Percentiles rank a stretch among this genome's conserved stretches.
phyloP scores from a whole-genome alignment of 1,139 yeast genomes.

The Candida sp. region DNA sequence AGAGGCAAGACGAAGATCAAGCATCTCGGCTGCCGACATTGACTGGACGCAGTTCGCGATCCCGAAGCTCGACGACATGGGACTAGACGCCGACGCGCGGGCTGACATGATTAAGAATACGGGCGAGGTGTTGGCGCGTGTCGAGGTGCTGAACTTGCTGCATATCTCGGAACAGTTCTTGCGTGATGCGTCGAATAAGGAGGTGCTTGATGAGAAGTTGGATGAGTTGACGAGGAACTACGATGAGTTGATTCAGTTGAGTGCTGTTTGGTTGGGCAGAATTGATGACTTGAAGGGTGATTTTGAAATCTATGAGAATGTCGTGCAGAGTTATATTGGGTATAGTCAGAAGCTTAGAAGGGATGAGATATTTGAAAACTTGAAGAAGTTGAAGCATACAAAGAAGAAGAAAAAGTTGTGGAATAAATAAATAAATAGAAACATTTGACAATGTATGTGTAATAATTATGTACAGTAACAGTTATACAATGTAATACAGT shows the following conservation, averaged over 20 bases:
- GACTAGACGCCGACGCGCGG: slow-evolving; percentile 23
- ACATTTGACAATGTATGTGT: not conserved
- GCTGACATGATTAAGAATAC: slow-evolving; percentile 24
- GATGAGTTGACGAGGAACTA: slow-evolving; percentile 28
- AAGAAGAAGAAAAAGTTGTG: slow-evolving; percentile 17
- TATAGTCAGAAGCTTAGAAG: slow-evolving; percentile 64
- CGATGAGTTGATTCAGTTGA: slow-evolving; percentile 33
- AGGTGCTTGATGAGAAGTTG: slow-evolving; percentile 30
- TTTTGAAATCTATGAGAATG: slow-evolving; percentile 68
- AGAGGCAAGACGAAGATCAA: slow-evolving; percentile 18
- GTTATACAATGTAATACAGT: not conserved
- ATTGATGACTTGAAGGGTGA: slow-evolving; percentile 49
- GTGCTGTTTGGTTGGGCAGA: slow-evolving; percentile 55
- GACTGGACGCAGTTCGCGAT: slow-evolving; percentile 34
- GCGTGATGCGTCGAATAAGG: slow-evolving; percentile 8
- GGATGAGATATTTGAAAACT: slow-evolving; percentile 47
- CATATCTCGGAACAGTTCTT: slow-evolving; percentile 28
- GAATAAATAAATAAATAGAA: slow-evolving; percentile 9
- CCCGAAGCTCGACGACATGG: slow-evolving; percentile 28
- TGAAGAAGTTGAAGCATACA: slow-evolving; percentile 31
- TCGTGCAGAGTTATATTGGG: slow-evolving; percentile 73
- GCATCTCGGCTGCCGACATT: slow-evolving; percentile 32
- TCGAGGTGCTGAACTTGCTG: slow-evolving; percentile 41
- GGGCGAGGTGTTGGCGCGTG: slow-evolving; percentile 27
- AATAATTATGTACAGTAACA: slow-evolving; percentile 1